phyloP scores from a whole-genome alignment of 257 asterid species.

The Solanum megistacrolobum region DNA sequence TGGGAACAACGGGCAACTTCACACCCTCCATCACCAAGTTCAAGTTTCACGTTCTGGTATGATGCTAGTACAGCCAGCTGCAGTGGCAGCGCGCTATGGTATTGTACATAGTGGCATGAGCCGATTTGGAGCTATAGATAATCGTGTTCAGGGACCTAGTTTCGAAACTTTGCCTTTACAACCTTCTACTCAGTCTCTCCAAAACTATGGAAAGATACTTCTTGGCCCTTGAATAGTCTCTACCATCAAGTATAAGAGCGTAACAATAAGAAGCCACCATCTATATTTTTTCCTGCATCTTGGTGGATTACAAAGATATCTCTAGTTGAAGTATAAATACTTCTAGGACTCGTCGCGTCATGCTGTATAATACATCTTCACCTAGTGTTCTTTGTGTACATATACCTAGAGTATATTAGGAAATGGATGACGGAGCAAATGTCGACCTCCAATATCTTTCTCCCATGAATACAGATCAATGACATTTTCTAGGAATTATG shows the following conservation, averaged over 20 bases:
- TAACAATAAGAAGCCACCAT: conserved; percentile 6
- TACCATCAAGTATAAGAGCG: neutral
- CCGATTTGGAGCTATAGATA: conserved; percentile 16
- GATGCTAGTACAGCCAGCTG: conserved; percentile 35
- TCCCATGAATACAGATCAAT: neutral
- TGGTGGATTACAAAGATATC: conserved; percentile 3
- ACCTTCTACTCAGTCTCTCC: conserved; percentile 23
- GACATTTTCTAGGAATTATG: neutral
- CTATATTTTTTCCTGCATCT: neutral
- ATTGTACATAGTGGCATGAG: conserved; percentile 22
- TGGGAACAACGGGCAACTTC: conserved; percentile 26
- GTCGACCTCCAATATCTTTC: neutral
- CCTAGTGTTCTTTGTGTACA: neutral
- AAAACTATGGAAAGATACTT: conserved; percentile 30
- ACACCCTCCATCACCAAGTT: conserved; percentile 15
- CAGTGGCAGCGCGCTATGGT: conserved; percentile 26
- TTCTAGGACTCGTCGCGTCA: neutral
- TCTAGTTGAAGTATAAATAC: conserved; percentile 3
- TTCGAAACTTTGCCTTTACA: conserved; percentile 22
- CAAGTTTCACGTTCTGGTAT: conserved; percentile 18
- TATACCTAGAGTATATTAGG: neutral
- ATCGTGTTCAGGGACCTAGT: conserved; percentile 10
- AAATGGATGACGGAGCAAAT: neutral
- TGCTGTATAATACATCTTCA: conserved; percentile 13
- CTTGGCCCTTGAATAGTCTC: conserved; percentile 28